A percentile compares a stretch with the other conserved stretches of the same genome.
Conservation (phyloP, 495 filamentous ascomycete species). For the Neurospora hispaniola region DNA sequence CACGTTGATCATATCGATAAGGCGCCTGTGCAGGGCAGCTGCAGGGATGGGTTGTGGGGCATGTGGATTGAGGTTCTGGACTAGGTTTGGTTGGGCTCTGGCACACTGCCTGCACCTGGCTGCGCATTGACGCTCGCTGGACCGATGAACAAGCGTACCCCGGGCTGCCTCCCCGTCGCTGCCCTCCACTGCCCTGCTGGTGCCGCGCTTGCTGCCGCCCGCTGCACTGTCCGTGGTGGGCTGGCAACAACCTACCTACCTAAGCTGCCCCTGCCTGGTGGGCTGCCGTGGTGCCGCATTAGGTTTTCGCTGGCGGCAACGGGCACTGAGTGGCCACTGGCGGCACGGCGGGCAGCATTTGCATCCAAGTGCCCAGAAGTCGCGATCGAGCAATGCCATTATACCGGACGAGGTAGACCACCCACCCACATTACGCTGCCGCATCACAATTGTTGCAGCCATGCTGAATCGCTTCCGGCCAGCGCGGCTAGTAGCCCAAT, state of each 20-base stretch:
- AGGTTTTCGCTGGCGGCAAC: neutral
- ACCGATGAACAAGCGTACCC: neutral
- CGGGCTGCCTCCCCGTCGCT: neutral
- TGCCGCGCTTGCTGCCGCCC: neutral
- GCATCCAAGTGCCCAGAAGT: neutral
- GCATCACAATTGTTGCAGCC: conserved; percentile 2
- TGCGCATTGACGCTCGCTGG: neutral
- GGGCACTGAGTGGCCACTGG: neutral
- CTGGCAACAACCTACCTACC: too few relatives aligned
- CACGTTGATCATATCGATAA: neutral
- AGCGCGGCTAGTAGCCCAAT: conserved; percentile 13
- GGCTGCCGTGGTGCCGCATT: neutral
- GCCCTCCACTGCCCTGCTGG: neutral
- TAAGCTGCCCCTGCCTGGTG: neutral
- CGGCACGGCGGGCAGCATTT: neutral
- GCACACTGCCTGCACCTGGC: neutral
- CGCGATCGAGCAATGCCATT: neutral
- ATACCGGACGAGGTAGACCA: neutral
- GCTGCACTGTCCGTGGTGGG: neutral
- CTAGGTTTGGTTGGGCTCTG: neutral
- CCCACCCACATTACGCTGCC: neutral
- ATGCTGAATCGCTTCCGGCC: conserved; percentile 22
- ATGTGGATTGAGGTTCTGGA: neutral
- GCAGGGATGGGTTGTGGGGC: neutral
- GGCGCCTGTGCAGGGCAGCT: neutral